Evolutionary conservation across 129 eudicot genomes (phyloP).

Genomic region (Saposhnikovia divaricata): DNA sequence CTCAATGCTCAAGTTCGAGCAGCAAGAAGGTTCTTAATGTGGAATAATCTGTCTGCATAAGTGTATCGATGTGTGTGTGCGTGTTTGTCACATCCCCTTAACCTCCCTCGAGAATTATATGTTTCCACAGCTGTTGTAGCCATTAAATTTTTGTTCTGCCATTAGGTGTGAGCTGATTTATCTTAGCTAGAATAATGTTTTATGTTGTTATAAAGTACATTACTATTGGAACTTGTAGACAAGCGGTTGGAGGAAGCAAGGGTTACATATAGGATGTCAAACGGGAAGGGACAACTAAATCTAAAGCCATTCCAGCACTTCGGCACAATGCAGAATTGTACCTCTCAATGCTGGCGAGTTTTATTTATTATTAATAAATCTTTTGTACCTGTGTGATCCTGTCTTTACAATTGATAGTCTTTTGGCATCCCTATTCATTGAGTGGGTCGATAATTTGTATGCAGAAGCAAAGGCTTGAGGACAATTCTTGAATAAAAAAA

Average conservation of each 20-base stretch:
- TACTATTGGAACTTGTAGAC: constrained; percentile 31
- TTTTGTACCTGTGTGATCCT: not conserved
- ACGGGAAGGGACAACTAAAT: constrained; percentile 51
- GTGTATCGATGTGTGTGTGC: not conserved
- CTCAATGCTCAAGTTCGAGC: constrained; percentile 73
- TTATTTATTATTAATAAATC: not conserved
- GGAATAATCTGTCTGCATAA: not conserved
- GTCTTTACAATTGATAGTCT: not conserved
- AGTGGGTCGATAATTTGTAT: constrained; percentile 18
- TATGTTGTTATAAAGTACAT: not conserved
- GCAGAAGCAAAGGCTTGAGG: constrained; percentile 72
- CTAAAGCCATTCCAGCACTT: constrained; percentile 80
- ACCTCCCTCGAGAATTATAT: not conserved
- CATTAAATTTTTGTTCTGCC: not conserved
- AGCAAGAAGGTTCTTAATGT: constrained; percentile 58
- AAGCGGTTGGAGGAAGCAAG: constrained; percentile 70
- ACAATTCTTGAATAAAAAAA: constrained; percentile 60
- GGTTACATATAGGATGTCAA: constrained; percentile 48
- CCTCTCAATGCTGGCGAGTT: constrained; percentile 62
- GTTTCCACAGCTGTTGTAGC: not conserved
- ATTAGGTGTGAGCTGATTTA: not conserved
- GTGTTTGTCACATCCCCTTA: not conserved
- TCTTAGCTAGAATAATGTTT: too few relatives aligned
- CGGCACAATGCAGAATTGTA: constrained; percentile 77
- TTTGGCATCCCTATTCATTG: not conserved